Evolutionary conservation across 2,329 filamentous ascomycete genomes (phyloP).

Genomic region (Nothophoma quercina): DNA sequence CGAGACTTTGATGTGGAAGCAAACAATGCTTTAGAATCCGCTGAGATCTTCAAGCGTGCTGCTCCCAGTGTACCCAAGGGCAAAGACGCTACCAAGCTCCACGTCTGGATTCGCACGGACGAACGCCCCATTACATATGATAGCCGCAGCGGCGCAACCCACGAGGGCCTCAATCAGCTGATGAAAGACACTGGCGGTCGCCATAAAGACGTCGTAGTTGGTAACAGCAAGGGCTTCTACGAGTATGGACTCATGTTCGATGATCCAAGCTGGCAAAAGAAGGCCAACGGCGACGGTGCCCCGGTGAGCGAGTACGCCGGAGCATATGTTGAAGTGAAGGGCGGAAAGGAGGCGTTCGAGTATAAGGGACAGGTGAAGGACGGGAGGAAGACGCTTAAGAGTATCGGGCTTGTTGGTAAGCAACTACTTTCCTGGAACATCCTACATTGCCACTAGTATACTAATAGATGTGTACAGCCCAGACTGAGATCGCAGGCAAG

Average conservation of each 20-base stretch:
- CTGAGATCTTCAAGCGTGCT: background rate
- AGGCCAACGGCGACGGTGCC: background rate
- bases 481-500: background rate
- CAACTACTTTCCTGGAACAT: background rate
- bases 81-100: background rate
- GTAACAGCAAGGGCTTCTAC: background rate
- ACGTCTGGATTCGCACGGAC: background rate
- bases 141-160: background rate
- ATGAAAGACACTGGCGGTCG: slow-evolving; percentile 1
- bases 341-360: background rate
- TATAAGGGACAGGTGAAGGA: background rate
- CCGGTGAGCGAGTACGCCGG: background rate
- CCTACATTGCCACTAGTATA: background rate
- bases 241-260: background rate
- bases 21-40: too few species aligned
- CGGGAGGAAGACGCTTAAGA: background rate
- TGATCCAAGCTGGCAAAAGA: background rate
- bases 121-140: background rate
- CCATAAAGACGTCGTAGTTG: background rate
- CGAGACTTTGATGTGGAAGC: too few species aligned
- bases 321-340: background rate
- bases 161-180: background rate
- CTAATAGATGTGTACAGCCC: background rate
- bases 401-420: background rate
- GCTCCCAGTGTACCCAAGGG: background rate